Conservation (phyloP, 139 green algal species). For the Limnomonas spitsbergensis region DNA sequence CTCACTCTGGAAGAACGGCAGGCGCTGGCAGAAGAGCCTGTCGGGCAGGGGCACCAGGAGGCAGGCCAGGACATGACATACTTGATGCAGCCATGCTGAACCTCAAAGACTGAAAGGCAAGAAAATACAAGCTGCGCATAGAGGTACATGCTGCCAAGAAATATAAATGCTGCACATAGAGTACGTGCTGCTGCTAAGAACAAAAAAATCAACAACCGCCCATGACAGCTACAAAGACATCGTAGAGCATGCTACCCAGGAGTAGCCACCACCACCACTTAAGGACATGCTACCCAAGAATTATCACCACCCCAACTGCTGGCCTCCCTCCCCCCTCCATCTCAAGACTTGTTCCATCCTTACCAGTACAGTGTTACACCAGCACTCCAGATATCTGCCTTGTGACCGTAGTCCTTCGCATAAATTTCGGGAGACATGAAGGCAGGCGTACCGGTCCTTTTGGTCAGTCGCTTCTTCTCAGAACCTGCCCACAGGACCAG, state of each 20-base stretch:
- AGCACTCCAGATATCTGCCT: conserved; percentile 78
- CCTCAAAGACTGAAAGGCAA: background rate
- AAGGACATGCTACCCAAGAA: background rate
- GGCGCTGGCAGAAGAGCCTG: background rate
- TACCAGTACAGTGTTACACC: conserved; percentile 75
- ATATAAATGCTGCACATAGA: too few species aligned
- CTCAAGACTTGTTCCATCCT: conserved; percentile 7
- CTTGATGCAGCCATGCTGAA: background rate
- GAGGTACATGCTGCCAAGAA: too few species aligned
- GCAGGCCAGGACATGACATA: background rate
- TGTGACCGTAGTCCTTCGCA: conserved; percentile 56
- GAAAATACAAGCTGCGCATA: too few species aligned
- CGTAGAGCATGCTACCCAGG: too few species aligned
- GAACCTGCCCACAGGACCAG: too few species aligned
- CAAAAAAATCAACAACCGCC: background rate
- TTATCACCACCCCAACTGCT: background rate
- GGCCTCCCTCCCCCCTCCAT: background rate
- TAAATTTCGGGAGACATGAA: conserved; percentile 89
- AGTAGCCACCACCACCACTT: too few species aligned
- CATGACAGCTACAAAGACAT: background rate
- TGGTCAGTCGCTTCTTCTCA: conserved; percentile 29
- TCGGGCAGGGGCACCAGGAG: conserved; percentile 17
- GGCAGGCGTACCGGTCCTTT: conserved; percentile 70
- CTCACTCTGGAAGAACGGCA: background rate
- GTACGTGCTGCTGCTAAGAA: background rate